phyloP scores from a whole-genome alignment of 805 yeast genomes.

The Candida ovalis region DNA sequence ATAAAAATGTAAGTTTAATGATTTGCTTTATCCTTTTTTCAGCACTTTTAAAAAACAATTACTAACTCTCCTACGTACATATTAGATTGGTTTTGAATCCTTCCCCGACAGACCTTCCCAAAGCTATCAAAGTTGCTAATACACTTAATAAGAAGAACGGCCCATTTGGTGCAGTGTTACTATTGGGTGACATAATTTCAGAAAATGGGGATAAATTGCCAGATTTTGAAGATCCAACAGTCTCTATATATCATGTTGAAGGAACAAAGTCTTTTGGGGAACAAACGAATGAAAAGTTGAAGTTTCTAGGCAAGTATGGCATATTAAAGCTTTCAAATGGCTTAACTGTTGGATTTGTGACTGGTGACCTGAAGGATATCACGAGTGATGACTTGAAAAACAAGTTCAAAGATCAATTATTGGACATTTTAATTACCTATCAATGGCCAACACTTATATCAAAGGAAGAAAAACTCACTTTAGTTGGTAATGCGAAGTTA shows the following conservation, averaged over 20 bases:
- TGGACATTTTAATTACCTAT: constrained; percentile 55
- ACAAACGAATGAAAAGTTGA: constrained; percentile 25
- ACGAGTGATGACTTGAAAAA: constrained; percentile 11
- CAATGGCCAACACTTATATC: constrained; percentile 60
- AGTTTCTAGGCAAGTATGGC: constrained; percentile 34
- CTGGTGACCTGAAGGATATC: constrained; percentile 32
- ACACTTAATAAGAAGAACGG: constrained; percentile 55
- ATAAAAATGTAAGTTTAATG: constrained; percentile 4
- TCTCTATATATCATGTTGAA: constrained; percentile 25
- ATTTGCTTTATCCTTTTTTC: background rate
- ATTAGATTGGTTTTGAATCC: constrained; percentile 44
- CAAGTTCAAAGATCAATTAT: constrained; percentile 19
- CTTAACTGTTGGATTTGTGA: constrained; percentile 43
- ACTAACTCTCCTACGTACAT: background rate
- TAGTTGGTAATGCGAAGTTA: constrained; percentile 42
- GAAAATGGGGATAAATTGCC: constrained; percentile 8
- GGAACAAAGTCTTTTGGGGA: constrained; percentile 13
- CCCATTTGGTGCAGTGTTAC: constrained; percentile 54
- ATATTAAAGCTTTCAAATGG: constrained; percentile 40
- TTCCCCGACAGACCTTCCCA: constrained; percentile 36
- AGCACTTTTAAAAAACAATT: background rate
- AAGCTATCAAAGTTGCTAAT: constrained; percentile 43
- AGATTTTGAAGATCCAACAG: constrained; percentile 15
- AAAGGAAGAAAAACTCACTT: constrained; percentile 36
- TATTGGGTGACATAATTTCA: constrained; percentile 45